Evolutionary conservation across 75 land plant genomes (phyloP).

Genomic region (Sequoiadendron giganteum): DNA sequence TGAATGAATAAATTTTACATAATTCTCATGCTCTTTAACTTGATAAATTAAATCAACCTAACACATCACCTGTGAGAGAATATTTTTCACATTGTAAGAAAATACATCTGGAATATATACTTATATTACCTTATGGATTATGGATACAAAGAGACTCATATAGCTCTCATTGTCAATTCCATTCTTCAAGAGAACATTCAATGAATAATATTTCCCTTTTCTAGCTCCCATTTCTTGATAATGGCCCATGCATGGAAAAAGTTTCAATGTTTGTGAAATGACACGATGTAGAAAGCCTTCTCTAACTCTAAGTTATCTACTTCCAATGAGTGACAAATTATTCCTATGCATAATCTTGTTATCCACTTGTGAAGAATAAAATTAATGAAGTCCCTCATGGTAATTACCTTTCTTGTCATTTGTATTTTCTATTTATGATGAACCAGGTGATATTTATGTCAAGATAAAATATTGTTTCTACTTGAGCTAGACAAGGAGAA

Average conservation of each 20-base stretch:
- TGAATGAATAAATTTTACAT: conserved; percentile 42
- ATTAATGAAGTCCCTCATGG: no score
- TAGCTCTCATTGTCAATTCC: conserved; percentile 61
- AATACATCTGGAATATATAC: conserved; percentile 52
- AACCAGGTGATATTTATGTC: no score
- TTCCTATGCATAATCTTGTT: no score
- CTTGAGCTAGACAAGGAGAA: no score
- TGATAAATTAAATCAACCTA: conserved; percentile 60
- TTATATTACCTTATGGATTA: conserved; percentile 50
- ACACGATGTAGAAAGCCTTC: conserved; percentile 58
- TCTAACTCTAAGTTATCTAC: conserved; percentile 14
- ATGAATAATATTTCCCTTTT: conserved; percentile 45
- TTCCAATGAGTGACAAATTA: no score
- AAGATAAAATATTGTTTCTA: no score
- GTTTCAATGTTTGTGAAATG: conserved; percentile 55
- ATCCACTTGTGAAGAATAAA: no score
- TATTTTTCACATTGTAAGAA: conserved; percentile 58
- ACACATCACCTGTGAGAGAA: conserved; percentile 53
- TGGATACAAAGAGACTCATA: conserved; percentile 31
- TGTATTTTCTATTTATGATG: no score
- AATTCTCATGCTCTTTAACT: conserved; percentile 53
- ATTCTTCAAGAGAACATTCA: conserved; percentile 52
- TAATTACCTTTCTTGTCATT: no score
- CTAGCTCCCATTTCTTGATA: conserved; percentile 42
- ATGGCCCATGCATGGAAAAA: conserved; percentile 55